Evolutionary conservation across 2,329 filamentous ascomycete species (phyloP), one percentile per base, ranked within the genome.

Genomic region (Didymella pinodella): DNA sequence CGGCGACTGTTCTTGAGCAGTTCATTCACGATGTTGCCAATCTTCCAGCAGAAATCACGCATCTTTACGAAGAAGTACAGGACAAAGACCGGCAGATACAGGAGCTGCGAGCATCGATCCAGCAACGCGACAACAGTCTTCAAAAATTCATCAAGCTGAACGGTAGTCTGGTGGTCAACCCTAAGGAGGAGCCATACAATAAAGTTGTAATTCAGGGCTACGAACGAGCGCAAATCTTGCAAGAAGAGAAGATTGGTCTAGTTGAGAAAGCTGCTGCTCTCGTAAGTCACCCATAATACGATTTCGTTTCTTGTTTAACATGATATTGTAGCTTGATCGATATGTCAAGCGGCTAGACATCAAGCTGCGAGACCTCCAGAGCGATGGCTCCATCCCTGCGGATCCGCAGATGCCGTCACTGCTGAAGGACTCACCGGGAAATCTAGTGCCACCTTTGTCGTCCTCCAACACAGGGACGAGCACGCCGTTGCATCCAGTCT

Each of bases 131-230:
- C 71, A 84, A 78, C 52, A 88, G 88, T 71, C 87, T 95, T 40
- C 91, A 96, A 73, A 92, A 90, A 78, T 93, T 88, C 82, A 91
- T 94, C 75, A 91, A 90, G 69, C 80, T 85, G 18, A 90, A 94
- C 66, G 89, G 90, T 64, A 91, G 89, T 69, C 86, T 91, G 68
- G 83, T 88, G 50, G 82, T 84, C 31, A 92, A 94, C 68, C 90
- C 91, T 0, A 91, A 91, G 70, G 91, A 96, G 78, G 87, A 90
- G 12, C 77, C 82, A 14, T 84, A 91, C 70, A 84, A 86, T 52
- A 85, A 86, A 47, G 84, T 85, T 52, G 89, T 94, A 65, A 79
- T 83, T 54, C 87, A 91, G 61, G 88, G 87, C 70, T 94, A 85
- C 69, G 84, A 85, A 61, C 85, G 84, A 65, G 89, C 89, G 52